phyloP scores from a whole-genome alignment of 768 basidiomycete species.

The Pisolithus albus region DNA sequence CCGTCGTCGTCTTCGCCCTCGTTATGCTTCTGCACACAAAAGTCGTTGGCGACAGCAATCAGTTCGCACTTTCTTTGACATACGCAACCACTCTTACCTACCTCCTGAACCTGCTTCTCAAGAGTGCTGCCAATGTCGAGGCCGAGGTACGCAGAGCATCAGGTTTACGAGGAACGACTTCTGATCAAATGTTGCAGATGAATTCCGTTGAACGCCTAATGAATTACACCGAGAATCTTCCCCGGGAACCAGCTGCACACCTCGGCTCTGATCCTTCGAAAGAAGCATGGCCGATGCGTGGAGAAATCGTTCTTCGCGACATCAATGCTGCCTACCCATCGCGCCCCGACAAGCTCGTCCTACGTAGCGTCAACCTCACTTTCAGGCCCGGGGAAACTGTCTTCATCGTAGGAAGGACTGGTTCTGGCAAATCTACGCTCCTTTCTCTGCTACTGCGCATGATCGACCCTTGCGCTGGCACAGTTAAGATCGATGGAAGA shows the following conservation, averaged over 20 bases:
- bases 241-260: slow-evolving; percentile 16
- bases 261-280: slow-evolving; percentile 18
- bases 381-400: slow-evolving; percentile 61
- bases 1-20: slow-evolving; percentile 17
- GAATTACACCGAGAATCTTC: slow-evolving; percentile 18
- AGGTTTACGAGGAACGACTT: background rate
- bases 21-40: slow-evolving; percentile 23
- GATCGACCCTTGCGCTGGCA: slow-evolving; percentile 62
- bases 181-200: slow-evolving; percentile 11
- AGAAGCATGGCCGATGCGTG: slow-evolving; percentile 28
- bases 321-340: slow-evolving; percentile 70
- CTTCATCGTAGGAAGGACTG: slow-evolving; percentile 76
- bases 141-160: slow-evolving; percentile 15
- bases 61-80: slow-evolving; percentile 24
- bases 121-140: slow-evolving; percentile 20
- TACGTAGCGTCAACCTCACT: slow-evolving; percentile 56
- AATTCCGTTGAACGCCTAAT: slow-evolving; percentile 25
- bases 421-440: slow-evolving; percentile 70
- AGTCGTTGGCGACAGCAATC: slow-evolving; percentile 15
- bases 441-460: slow-evolving; percentile 65
- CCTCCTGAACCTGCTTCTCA: slow-evolving; percentile 24
- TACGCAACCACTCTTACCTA: slow-evolving; percentile 21
- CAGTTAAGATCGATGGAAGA: slow-evolving; percentile 70
- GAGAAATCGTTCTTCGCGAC: slow-evolving; percentile 58
- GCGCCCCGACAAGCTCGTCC: slow-evolving; percentile 53